Percentiles rank a stretch among this genome's conserved stretches.
Evolutionary conservation across 768 basidiomycete species (phyloP).

Genomic region (Lactarius pseudohatsudake): DNA sequence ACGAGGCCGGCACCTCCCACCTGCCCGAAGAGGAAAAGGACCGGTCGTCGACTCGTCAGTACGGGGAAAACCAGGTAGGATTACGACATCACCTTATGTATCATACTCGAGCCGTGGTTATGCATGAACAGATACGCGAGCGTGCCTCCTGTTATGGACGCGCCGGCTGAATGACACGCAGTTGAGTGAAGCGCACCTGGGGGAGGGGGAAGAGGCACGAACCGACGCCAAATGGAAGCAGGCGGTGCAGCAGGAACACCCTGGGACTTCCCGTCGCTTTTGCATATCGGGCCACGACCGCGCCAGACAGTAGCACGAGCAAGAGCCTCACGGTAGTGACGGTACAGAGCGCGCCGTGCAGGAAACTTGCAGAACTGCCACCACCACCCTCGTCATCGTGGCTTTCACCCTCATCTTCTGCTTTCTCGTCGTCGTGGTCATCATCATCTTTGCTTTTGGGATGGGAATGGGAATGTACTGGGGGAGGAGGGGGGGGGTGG

Average conservation of each 20-base stretch:
- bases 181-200: background rate
- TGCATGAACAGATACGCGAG: constrained; percentile 22
- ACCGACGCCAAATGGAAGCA: constrained; percentile 28
- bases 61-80: too few relatives aligned
- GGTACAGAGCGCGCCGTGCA: constrained; percentile 52
- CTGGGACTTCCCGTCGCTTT: constrained; percentile 42
- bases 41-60: background rate
- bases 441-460: background rate
- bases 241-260: constrained; percentile 51
- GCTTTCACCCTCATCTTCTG: background rate
- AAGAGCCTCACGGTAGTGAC: constrained; percentile 52
- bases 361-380: constrained; percentile 39
- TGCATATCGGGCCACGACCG: constrained; percentile 53
- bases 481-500: background rate
- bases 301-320: constrained; percentile 56
- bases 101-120: background rate
- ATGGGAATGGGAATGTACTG: background rate
- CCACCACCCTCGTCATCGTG: background rate
- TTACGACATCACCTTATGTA: constrained; percentile 10
- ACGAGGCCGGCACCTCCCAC: constrained; percentile 7
- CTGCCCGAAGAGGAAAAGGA: background rate
- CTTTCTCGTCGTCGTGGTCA: background rate
- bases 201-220: background rate
- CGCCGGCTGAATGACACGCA: constrained; percentile 8
- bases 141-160: constrained; percentile 12